Evolutionary conservation across 768 basidiomycete genomes (phyloP), one percentile per base, ranked within the genome.

Genomic region (Galerina sulciceps): DNA sequence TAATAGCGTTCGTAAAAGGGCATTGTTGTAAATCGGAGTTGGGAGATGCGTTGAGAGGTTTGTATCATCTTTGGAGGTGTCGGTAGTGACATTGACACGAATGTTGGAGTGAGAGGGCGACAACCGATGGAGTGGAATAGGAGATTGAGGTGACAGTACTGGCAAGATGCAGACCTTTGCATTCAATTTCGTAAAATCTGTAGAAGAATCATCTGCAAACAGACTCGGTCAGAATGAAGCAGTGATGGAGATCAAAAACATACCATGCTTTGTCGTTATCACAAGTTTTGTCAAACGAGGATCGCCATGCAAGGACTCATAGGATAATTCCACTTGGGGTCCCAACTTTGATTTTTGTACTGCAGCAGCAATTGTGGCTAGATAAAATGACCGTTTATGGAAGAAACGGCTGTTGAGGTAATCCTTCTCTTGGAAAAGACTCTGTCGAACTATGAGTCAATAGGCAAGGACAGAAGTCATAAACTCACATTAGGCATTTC

Each of bases 341-440:
- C 73, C 73, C 49, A 67, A 75, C 60, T 81, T 78, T 11, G 79
- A 72, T 36, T 74, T 71, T 42, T 74, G 75, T 38, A 94, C 70
- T 1, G 85, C 82, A 8, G 83, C 79, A 1, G 92, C 91, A 44
- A 99, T 76, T 4, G 83, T 84, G 6, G 94, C 90, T 17, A 98
- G 83, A 73, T 93, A 99, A 69, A 90, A 94, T 0, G 93, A 88
- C 38, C 93, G 82, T 69, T 99, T 99, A 69, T 96, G 90, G 70
- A 96, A 96, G 71, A 90, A 94, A 10, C 97, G 85, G 8, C 87
- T 84, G 68, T 95, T 89, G 57, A 94, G 78, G 63, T 94, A 93
- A 69, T 99, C 96, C 70, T 99, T 99, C 67, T 96, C 93, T 76
- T 96, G 93, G 67, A 99, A 96, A n/a, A 97, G 77, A 46, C 65